These are phyloP conservation scores for Solanum hybrid DNA, from an alignment of 305 asterid species.

Conservation along the genomic window DNA sequence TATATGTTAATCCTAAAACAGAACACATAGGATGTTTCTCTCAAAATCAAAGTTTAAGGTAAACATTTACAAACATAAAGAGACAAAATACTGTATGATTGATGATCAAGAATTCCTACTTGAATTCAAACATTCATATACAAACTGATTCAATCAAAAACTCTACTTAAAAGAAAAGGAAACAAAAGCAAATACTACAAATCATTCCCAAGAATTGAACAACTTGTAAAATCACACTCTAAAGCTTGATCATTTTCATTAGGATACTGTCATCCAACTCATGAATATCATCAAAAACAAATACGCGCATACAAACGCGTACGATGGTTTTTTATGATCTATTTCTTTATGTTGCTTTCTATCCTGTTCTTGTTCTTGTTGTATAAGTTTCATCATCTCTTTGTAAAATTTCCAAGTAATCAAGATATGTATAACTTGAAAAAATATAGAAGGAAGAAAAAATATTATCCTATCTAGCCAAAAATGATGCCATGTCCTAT, in stretches of 20 bases:
- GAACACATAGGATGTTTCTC: background rate
- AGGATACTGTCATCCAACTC: slow-evolving; percentile 2
- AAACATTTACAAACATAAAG: background rate
- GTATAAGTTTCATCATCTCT: background rate
- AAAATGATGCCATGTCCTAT: slow-evolving; percentile 3
- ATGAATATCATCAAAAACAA: background rate
- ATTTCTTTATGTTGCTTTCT: background rate
- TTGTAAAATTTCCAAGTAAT: background rate
- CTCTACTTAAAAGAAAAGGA: background rate
- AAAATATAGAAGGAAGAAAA: background rate
- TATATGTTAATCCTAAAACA: background rate
- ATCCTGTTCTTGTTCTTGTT: background rate
- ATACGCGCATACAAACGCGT: background rate
- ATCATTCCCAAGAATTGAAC: background rate
- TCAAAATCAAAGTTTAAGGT: background rate
- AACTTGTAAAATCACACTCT: background rate
- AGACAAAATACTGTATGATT: background rate
- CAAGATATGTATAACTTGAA: background rate
- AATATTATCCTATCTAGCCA: background rate
- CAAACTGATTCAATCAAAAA: background rate
- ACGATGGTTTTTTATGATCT: background rate
- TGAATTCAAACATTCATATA: background rate
- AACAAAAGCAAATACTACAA: background rate
- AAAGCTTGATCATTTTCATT: background rate
- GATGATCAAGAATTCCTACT: background rate